A percentile compares a stretch with the other conserved stretches of the same genome.
Conservation (phyloP, 805 yeast species). For the Zygotorulaspora danielsina region DNA sequence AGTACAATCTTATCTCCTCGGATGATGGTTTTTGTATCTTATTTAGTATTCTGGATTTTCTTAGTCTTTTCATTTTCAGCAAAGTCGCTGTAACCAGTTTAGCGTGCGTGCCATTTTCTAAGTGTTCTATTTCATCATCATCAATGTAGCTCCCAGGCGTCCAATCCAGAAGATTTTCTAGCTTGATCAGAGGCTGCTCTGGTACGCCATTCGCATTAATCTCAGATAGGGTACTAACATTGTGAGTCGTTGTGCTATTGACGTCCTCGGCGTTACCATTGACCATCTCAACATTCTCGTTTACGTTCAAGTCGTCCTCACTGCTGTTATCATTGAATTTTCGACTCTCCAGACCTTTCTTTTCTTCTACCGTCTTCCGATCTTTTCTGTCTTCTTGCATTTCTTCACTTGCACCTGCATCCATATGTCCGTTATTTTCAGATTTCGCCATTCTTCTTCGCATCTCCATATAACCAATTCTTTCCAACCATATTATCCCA, state of each 20-base stretch:
- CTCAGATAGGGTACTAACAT: neutral
- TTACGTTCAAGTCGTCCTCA: neutral
- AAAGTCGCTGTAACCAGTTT: conserved; percentile 44
- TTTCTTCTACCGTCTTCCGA: conserved; percentile 6
- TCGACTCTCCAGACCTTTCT: conserved; percentile 7
- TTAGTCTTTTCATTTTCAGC: conserved; percentile 46
- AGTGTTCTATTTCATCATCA: conserved; percentile 50
- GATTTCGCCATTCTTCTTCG: conserved; percentile 6
- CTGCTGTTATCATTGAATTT: neutral
- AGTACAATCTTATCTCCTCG: conserved; percentile 43
- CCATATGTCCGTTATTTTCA: conserved; percentile 3
- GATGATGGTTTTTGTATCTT: conserved; percentile 38
- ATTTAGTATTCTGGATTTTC: conserved; percentile 41
- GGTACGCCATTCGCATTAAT: conserved; percentile 3
- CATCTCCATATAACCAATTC: conserved; percentile 45
- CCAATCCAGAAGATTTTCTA: conserved; percentile 49
- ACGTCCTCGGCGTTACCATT: neutral
- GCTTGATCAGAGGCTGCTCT: conserved; percentile 23
- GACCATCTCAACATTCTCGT: conserved; percentile 10
- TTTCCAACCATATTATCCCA: conserved; percentile 51
- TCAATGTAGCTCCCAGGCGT: conserved; percentile 45
- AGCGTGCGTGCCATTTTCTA: conserved; percentile 40
- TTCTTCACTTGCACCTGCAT: conserved; percentile 13
- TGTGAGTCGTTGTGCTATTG: neutral
- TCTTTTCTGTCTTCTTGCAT: conserved; percentile 7